A percentile compares a stretch with the other conserved stretches of the same genome.
Evolutionary conservation across 2,329 filamentous ascomycete genomes (phyloP).

Genomic region (Didymella sp.): DNA sequence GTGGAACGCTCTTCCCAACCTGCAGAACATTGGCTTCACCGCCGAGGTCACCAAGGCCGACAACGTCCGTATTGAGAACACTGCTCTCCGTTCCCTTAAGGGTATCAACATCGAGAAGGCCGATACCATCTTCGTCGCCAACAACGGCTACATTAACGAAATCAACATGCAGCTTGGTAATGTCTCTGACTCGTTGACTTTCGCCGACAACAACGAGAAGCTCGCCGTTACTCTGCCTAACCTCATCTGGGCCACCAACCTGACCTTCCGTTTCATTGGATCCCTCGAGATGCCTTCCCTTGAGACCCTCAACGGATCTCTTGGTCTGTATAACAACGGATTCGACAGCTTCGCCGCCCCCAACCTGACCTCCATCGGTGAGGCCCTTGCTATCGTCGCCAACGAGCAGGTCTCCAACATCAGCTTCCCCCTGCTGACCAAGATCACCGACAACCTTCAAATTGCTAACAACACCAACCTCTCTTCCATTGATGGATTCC

Average conservation of each 20-base stretch:
- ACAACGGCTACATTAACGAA: slow-evolving; percentile 80
- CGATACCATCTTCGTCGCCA: slow-evolving; percentile 75
- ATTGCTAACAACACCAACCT: slow-evolving; percentile 91
- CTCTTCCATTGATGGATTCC: slow-evolving; percentile 69
- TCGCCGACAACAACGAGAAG: slow-evolving; percentile 80
- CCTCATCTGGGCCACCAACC: slow-evolving; percentile 78
- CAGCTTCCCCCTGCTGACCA: slow-evolving; percentile 71
- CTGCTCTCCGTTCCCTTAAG: slow-evolving; percentile 76
- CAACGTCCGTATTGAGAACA: slow-evolving; percentile 82
- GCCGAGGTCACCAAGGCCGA: slow-evolving; percentile 71
- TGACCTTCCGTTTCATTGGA: slow-evolving; percentile 83
- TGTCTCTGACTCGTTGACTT: slow-evolving; percentile 72
- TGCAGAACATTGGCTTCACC: slow-evolving; percentile 67
- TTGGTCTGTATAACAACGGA: slow-evolving; percentile 84
- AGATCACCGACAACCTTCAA: slow-evolving; percentile 78
- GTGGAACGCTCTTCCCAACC: slow-evolving; percentile 73
- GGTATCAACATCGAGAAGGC: slow-evolving; percentile 82
- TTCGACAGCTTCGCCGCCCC: slow-evolving; percentile 67
- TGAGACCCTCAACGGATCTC: slow-evolving; percentile 73
- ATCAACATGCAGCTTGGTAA: slow-evolving; percentile 81
- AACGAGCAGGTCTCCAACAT: slow-evolving; percentile 72
- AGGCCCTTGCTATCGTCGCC: slow-evolving; percentile 64
- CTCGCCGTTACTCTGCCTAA: slow-evolving; percentile 78
- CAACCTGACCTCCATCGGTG: slow-evolving; percentile 73
- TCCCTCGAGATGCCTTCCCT: slow-evolving; percentile 77